These are phyloP conservation scores for Astrothelium macrocarpum DNA, from an alignment of 495 filamentous ascomycete species.

Conservation along the genomic window DNA sequence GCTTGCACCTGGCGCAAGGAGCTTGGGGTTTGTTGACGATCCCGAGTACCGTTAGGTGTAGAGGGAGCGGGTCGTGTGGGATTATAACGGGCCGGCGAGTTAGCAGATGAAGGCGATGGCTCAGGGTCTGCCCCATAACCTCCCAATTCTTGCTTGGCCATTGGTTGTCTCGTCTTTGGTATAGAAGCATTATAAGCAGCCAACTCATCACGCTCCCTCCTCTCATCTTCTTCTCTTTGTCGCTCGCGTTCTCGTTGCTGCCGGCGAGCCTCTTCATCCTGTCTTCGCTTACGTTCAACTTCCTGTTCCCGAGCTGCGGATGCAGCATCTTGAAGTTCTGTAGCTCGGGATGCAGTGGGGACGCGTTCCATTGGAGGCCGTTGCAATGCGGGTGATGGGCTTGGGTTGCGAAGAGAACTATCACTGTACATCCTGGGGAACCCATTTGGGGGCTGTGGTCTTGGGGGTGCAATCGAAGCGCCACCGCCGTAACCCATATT, in stretches of 20 bases:
- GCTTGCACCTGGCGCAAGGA: constrained; percentile 43
- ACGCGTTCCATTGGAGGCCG: constrained; percentile 7
- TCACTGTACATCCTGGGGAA: constrained; percentile 22
- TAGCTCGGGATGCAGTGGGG: constrained; percentile 5
- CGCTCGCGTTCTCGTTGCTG: constrained; percentile 47
- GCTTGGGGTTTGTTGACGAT: constrained; percentile 35
- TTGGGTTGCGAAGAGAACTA: constrained; percentile 9
- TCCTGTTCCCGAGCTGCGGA: constrained; percentile 18
- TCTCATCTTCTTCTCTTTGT: constrained; percentile 41
- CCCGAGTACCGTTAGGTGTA: constrained; percentile 42
- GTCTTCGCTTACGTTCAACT: constrained; percentile 37
- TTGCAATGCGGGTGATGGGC: neutral
- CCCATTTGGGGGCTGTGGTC: constrained; percentile 51
- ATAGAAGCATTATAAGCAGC: constrained; percentile 82
- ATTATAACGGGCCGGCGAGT: constrained; percentile 59
- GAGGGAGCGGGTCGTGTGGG: constrained; percentile 61
- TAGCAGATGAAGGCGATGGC: constrained; percentile 29
- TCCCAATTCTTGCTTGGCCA: constrained; percentile 74
- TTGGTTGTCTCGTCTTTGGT: constrained; percentile 60
- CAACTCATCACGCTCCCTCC: constrained; percentile 55
- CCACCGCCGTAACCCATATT: constrained; percentile 56
- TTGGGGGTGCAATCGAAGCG: constrained; percentile 66
- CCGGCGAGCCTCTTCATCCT: constrained; percentile 33
- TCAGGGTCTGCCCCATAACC: constrained; percentile 44
- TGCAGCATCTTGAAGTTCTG: constrained; percentile 5